Evolutionary conservation across 345 rosid genomes (phyloP).

Genomic region (Jatropha curcas): DNA sequence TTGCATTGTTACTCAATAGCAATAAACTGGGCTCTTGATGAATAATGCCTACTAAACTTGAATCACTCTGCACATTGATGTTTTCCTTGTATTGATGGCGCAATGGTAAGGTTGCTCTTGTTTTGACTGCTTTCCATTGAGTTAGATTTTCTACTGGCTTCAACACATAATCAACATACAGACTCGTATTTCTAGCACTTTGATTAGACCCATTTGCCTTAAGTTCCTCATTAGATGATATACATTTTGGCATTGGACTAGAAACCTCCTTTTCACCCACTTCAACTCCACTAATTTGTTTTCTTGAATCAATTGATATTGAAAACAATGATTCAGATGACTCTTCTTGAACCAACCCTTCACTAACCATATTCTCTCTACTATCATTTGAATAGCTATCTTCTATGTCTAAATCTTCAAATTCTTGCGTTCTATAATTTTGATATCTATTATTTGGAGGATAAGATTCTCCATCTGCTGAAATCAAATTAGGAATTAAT

Average conservation of each 20-base stretch:
- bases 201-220: constrained; percentile 1
- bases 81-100: constrained; percentile 35
- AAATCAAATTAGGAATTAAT: background rate
- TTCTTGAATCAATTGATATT: constrained; percentile 55
- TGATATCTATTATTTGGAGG: constrained; percentile 10
- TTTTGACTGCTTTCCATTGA: constrained; percentile 14
- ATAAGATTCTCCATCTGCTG: constrained; percentile 13
- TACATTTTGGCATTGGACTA: constrained; percentile 23
- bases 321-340: constrained; percentile 71
- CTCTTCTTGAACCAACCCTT: constrained; percentile 38
- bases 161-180: constrained; percentile 4
- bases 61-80: constrained; percentile 23
- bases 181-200: background rate
- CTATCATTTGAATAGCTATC: constrained; percentile 1
- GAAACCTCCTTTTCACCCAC: constrained; percentile 33
- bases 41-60: background rate
- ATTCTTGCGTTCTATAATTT: constrained; percentile 1
- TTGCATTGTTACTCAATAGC: constrained; percentile 7
- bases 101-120: background rate
- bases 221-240: background rate
- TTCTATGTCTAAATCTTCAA: constrained; percentile 8
- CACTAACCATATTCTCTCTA: background rate
- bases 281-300: constrained; percentile 23
- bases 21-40: constrained; percentile 29
- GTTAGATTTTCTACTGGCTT: constrained; percentile 23